Conservation (phyloP, 495 filamentous ascomycete genomes). For the Xylaria palmicola region DNA sequence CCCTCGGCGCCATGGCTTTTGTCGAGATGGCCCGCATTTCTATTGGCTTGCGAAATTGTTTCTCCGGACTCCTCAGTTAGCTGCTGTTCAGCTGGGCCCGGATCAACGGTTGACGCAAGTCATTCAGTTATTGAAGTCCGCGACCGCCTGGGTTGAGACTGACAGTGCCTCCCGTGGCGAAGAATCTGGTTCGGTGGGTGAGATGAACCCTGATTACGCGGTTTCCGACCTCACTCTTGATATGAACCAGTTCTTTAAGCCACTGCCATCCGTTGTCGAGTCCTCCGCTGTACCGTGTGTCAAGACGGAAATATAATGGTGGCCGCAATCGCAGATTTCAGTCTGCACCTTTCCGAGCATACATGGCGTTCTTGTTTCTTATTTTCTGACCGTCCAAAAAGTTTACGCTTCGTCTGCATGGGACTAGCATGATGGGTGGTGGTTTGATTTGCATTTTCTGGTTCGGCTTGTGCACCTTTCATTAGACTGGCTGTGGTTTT, state of each 20-base stretch:
- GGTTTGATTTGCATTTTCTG: constrained; percentile 44
- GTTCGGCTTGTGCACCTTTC: constrained; percentile 37
- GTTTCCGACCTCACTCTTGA: constrained; percentile 60
- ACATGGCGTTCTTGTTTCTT: constrained; percentile 18
- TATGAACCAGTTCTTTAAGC: constrained; percentile 64
- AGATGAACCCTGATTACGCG: constrained; percentile 61
- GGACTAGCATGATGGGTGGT: constrained; percentile 36
- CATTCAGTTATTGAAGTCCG: constrained; percentile 56
- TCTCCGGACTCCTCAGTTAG: constrained; percentile 44
- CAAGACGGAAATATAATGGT: constrained; percentile 31
- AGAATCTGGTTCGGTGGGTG: constrained; percentile 56
- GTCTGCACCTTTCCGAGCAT: constrained; percentile 11
- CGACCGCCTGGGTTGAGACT: constrained; percentile 53
- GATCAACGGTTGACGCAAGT: constrained; percentile 59
- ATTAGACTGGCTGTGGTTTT: constrained; percentile 42
- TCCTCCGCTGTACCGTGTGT: constrained; percentile 32
- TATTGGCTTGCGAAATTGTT: constrained; percentile 61
- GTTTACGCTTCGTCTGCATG: constrained; percentile 41
- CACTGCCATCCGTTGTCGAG: constrained; percentile 37
- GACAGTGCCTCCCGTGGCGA: constrained; percentile 53
- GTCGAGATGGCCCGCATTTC: constrained; percentile 63
- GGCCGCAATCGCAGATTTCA: constrained; percentile 4
- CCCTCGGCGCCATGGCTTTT: constrained; percentile 59
- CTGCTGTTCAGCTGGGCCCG: constrained; percentile 48
- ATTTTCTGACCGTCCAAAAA: constrained; percentile 25